phyloP scores from a whole-genome alignment of 2,329 filamentous ascomycete genomes.

The Beauveria asiatica region DNA sequence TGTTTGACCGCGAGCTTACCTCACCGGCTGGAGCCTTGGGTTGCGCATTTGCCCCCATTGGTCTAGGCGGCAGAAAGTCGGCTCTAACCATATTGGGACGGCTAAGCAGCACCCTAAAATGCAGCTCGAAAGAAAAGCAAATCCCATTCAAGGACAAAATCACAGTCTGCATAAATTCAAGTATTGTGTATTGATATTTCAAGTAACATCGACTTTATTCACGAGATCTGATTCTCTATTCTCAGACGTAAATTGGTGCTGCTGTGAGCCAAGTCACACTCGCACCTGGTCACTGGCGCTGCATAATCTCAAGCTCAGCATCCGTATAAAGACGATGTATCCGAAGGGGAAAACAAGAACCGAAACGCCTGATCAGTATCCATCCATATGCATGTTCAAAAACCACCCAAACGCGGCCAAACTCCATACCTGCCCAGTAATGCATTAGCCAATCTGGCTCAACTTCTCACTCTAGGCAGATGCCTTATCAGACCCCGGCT shows the following conservation, averaged over 20 bases:
- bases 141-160: neutral
- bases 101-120: neutral
- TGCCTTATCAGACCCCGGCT: neutral
- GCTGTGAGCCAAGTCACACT: neutral
- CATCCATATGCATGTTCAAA: neutral
- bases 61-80: conserved; percentile 11
- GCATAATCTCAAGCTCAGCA: neutral
- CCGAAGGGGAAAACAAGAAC: neutral
- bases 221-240: neutral
- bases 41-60: conserved; percentile 5
- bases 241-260: neutral
- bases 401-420: neutral
- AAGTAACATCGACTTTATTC: neutral
- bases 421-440: neutral
- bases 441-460: neutral
- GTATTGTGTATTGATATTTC: neutral
- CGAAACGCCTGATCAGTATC: neutral
- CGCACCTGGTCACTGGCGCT: neutral
- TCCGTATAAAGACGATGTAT: neutral
- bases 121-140: neutral
- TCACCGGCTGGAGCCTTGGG: conserved; percentile 28
- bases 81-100: conserved; percentile 4
- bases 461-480: neutral
- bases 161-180: neutral
- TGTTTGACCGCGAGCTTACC: conserved; percentile 27